A percentile compares a stretch with the other conserved stretches of the same genome.
Conservation (phyloP, 1,284 basidiomycete genomes). For the Irpex sp. region DNA sequence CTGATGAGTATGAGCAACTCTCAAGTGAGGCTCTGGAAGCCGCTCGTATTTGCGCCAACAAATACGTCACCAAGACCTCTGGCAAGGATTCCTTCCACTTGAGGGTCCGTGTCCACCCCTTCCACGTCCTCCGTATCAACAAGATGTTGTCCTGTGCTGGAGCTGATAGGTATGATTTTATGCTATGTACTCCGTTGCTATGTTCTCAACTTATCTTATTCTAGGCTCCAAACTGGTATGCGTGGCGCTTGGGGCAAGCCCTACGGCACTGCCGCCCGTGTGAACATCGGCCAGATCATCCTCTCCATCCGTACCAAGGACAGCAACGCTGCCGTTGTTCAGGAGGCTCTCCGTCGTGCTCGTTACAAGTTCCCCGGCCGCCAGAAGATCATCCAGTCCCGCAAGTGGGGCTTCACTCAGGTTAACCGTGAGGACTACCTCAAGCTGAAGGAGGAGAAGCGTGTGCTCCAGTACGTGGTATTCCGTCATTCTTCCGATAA, state of each 20-base stretch:
- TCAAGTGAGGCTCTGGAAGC: conserved; percentile 97
- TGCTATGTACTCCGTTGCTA: not conserved
- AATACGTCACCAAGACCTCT: conserved; percentile 97
- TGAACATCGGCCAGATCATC: conserved; percentile 97
- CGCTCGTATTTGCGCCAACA: conserved; percentile 99
- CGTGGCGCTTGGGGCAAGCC: conserved; percentile 99
- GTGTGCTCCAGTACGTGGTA: conserved; percentile 72
- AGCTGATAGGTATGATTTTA: conserved; percentile 77
- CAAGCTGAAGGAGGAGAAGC: conserved; percentile 85
- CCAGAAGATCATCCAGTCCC: conserved; percentile 97
- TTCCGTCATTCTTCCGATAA: conserved; percentile 16
- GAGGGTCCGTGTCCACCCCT: conserved; percentile 95
- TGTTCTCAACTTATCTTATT: too few relatives aligned
- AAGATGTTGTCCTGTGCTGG: conserved; percentile 99
- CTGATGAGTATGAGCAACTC: conserved; percentile 97
- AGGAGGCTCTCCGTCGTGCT: conserved; percentile 94
- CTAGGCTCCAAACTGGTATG: conserved; percentile 96
- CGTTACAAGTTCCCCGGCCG: conserved; percentile 99
- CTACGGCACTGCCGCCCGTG: conserved; percentile 92
- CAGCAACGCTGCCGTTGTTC: conserved; percentile 80
- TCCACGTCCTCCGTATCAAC: conserved; percentile 99
- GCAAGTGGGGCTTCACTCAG: conserved; percentile 98
- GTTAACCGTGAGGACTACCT: conserved; percentile 89
- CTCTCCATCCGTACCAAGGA: conserved; percentile 96
- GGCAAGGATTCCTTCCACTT: conserved; percentile 99